phyloP scores from a whole-genome alignment of 352 stramenopile genomes.

The Albugo candida region DNA sequence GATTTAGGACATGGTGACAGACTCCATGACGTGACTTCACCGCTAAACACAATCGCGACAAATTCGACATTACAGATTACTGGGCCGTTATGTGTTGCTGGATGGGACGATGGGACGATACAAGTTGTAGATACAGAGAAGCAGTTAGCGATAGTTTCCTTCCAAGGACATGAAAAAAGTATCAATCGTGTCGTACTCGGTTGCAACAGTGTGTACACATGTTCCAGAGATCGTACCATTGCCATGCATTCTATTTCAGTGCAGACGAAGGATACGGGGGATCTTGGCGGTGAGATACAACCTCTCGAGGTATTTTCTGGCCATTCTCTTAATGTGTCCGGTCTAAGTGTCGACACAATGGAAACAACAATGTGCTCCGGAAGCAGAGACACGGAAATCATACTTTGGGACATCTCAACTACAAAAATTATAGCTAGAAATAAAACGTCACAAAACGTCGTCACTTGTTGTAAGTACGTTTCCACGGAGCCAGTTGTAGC shows the following conservation, averaged over 20 bases:
- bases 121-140: constrained; percentile 19
- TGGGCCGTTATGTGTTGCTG: constrained; percentile 19
- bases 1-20: too few species aligned
- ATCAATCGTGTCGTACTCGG: constrained; percentile 44
- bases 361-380: constrained; percentile 54
- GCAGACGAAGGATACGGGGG: too few species aligned
- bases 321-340: constrained; percentile 54
- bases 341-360: constrained; percentile 24
- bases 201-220: constrained; percentile 35
- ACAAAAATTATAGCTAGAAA: constrained; percentile 27
- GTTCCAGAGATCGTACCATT: constrained; percentile 55
- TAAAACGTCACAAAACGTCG: constrained; percentile 59
- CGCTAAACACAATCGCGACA: constrained; percentile 1
- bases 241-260: constrained; percentile 9
- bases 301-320: constrained; percentile 1
- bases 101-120: constrained; percentile 60
- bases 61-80: constrained; percentile 9
- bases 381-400: constrained; percentile 60
- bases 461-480: constrained; percentile 74
- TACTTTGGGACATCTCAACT: constrained; percentile 55
- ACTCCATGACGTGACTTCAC: too few species aligned
- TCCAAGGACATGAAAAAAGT: constrained; percentile 16
- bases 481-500: constrained; percentile 22
- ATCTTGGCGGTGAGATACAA: too few species aligned
- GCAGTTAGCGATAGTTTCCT: constrained; percentile 1